Evolutionary conservation across 129 eudicot species (phyloP).

Genomic region (Lactuca sativa): DNA sequence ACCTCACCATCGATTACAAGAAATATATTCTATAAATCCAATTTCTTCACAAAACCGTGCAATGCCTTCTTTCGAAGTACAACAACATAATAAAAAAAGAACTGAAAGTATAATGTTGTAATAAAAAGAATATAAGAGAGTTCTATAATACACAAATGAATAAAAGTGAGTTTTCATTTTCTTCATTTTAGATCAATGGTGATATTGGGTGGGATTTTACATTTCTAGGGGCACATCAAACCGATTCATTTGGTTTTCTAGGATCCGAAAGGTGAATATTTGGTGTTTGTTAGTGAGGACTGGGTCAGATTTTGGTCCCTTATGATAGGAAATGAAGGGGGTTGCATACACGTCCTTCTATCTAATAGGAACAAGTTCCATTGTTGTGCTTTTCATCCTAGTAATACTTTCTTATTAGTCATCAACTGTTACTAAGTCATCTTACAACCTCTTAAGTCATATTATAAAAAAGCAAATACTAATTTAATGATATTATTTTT

Average conservation of each 20-base stretch:
- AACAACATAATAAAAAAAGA: too few relatives aligned
- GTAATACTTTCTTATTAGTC: constrained; percentile 69
- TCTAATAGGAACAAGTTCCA: constrained; percentile 86
- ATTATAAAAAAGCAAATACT: too few relatives aligned
- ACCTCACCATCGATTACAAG: too few relatives aligned
- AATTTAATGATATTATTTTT: too few relatives aligned
- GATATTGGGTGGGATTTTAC: too few relatives aligned
- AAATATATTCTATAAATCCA: too few relatives aligned
- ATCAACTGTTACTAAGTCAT: constrained; percentile 92
- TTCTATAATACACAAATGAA: too few relatives aligned
- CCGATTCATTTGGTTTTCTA: constrained; percentile 80
- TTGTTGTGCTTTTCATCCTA: constrained; percentile 93
- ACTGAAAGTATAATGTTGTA: too few relatives aligned
- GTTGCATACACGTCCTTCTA: constrained; percentile 74
- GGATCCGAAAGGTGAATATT: constrained; percentile 84
- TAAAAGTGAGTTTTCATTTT: neutral
- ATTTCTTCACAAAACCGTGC: too few relatives aligned
- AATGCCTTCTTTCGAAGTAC: too few relatives aligned
- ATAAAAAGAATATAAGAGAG: too few relatives aligned
- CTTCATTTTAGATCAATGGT: neutral
- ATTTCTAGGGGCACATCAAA: constrained; percentile 67
- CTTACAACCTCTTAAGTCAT: neutral
- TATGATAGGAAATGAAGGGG: constrained; percentile 78
- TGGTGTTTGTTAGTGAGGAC: constrained; percentile 93
- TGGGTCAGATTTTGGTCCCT: constrained; percentile 81